These are phyloP conservation scores for Volvox africanus DNA, from an alignment of 139 green algal genomes.

Conservation along the genomic window DNA sequence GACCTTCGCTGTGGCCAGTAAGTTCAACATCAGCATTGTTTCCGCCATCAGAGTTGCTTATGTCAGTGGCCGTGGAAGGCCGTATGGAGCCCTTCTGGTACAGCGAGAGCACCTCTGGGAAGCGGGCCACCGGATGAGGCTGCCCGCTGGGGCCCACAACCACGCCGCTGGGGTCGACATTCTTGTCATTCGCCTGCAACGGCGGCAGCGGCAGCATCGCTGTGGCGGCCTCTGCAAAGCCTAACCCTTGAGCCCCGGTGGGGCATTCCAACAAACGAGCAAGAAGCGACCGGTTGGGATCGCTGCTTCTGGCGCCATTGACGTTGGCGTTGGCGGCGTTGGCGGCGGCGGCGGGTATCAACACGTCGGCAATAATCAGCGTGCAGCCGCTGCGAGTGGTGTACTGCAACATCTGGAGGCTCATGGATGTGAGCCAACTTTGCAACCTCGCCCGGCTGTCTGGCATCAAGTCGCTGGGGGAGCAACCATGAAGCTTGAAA, in stretches of 20 bases:
- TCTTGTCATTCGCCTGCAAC: background rate
- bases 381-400: slow-evolving; percentile 23
- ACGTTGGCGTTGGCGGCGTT: too few relatives aligned
- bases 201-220: background rate
- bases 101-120: background rate
- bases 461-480: background rate
- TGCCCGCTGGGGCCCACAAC: background rate
- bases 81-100: background rate
- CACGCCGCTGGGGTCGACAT: background rate
- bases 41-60: background rate
- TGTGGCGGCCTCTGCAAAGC: background rate
- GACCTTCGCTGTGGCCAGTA: background rate
- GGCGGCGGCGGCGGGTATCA: background rate
- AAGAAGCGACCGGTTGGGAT: background rate
- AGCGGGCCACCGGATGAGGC: background rate
- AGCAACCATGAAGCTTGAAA: slow-evolving; percentile 40
- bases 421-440: slow-evolving; percentile 2
- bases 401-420: slow-evolving; percentile 1
- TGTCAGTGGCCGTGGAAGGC: background rate
- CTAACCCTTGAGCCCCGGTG: background rate
- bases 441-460: slow-evolving; percentile 5
- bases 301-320: background rate
- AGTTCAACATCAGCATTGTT: background rate
- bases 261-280: background rate
- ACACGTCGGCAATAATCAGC: slow-evolving; percentile 16